Base-by-base conservation (phyloP, 108 stramenopile genomes). In the Stephanodiscus minutulus region DNA sequence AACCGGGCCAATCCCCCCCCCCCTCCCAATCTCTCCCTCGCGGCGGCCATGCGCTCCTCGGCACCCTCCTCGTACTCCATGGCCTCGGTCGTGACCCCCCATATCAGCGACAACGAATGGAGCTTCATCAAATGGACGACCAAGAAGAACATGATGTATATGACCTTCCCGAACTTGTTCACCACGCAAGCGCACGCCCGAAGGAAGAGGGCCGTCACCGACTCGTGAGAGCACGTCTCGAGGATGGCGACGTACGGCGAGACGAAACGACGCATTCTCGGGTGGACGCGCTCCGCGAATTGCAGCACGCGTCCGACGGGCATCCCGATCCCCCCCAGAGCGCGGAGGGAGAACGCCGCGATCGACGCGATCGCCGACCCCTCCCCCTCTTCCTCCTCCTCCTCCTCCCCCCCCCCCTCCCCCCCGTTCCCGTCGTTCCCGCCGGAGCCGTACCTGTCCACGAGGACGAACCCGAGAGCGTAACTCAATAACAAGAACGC, bases 1-100 rank as follows among this genome's bases (percentile, higher is more conserved):
- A n/a, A n/a, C n/a, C n/a, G n/a, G n/a, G n/a, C n/a, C n/a, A n/a
- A n/a, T n/a, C n/a, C 18, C 13, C 53, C 46, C 36, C 11, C 27
- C 61, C 43, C 49, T 24, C 15, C 21, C 37, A 54, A 41, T 70
- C 70, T 61, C 61, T 75, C 62, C 64, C 72, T 62, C 68, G 28
- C 17, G 56, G 70, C 56, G 48, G 58, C 28, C 5, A 66, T 36
- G 28, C 71, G 64, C 61, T 70, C 83, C 85, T 77, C 87, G 46
- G 88, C 88, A 12, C 77, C 80, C 61, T 96, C 91, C 83, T 96
- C 92, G 50, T 91, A 96, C 70, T 93, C 95, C 95, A 96, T 93
- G 17, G 92, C 95, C 82, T 96, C 92, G 8, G 82, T 86, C 15
- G 92, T 91, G 25, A 96, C 95, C 5, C 92, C 95, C 95, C 95